These are phyloP conservation scores for Bolboschoenus planiculmis DNA, from an alignment of 176 grass and related monocot species.

Conservation along the genomic window DNA sequence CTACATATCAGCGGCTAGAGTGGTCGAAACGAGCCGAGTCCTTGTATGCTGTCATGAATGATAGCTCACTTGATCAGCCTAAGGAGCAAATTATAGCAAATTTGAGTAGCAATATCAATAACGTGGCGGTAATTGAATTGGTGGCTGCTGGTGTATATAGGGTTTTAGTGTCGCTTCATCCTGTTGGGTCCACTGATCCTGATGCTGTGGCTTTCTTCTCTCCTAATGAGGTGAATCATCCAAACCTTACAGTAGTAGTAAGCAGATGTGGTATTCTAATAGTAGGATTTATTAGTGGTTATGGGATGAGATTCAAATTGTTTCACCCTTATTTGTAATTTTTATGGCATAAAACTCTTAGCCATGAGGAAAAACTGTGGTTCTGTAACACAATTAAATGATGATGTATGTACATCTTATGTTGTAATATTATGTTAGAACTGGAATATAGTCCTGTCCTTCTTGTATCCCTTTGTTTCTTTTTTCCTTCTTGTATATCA, in stretches of 20 bases:
- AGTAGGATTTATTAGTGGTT: neutral
- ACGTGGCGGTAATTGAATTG: conserved; percentile 81
- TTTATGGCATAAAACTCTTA: neutral
- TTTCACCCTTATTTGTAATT: neutral
- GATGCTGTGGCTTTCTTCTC: conserved; percentile 90
- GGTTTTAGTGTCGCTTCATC: conserved; percentile 88
- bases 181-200: conserved; percentile 75
- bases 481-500: neutral
- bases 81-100: conserved; percentile 55
- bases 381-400: neutral
- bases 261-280: neutral
- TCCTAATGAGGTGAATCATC: conserved; percentile 61
- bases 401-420: neutral
- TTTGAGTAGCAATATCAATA: conserved; percentile 40
- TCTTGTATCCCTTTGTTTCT: neutral
- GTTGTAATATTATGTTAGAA: neutral
- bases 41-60: conserved; percentile 46
- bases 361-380: neutral
- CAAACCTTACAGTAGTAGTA: neutral
- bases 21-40: conserved; percentile 87
- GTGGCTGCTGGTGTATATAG: conserved; percentile 79
- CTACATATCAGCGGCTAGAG: conserved; percentile 71
- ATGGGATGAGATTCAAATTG: neutral
- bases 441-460: neutral
- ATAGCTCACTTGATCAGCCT: conserved; percentile 51